These are phyloP conservation scores for Prototheca wickerhamii DNA, from an alignment of 163 green algal genomes.

Conservation along the genomic window DNA sequence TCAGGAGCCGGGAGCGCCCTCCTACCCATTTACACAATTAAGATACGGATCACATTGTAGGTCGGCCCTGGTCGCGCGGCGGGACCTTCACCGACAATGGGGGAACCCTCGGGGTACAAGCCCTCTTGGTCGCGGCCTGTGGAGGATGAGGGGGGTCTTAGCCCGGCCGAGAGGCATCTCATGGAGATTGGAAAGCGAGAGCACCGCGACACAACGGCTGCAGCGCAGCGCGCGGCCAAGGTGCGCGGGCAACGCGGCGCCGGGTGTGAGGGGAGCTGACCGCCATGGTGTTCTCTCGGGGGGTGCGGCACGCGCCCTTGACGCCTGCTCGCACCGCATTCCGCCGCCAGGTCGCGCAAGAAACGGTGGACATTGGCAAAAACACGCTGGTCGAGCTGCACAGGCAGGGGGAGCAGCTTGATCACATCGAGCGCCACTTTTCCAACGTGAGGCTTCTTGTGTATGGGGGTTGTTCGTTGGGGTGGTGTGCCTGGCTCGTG, in stretches of 20 bases:
- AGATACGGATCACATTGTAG: too few relatives aligned
- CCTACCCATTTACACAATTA: too few relatives aligned
- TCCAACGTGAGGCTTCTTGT: slow-evolving; percentile 1
- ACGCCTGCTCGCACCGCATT: neutral
- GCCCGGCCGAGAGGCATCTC: slow-evolving; percentile 10
- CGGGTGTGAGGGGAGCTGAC: neutral
- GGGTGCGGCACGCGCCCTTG: neutral
- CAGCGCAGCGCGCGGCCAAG: slow-evolving; percentile 6
- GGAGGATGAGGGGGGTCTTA: slow-evolving; percentile 1
- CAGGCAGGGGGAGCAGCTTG: slow-evolving; percentile 25
- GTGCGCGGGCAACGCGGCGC: too few relatives aligned
- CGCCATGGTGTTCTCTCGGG: too few relatives aligned
- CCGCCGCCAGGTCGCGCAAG: slow-evolving; percentile 12
- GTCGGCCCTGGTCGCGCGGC: too few relatives aligned
- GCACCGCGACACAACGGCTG: slow-evolving; percentile 19
- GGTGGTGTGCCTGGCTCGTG: neutral
- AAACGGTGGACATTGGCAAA: slow-evolving; percentile 13
- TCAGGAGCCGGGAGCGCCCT: too few relatives aligned
- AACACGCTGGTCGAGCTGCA: slow-evolving; percentile 29
- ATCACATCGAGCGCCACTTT: slow-evolving; percentile 12
- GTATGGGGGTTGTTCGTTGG: neutral
- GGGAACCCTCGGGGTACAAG: too few relatives aligned
- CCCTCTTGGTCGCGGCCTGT: too few relatives aligned
- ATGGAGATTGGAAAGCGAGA: slow-evolving; percentile 15
- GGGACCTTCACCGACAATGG: too few relatives aligned